phyloP scores from a whole-genome alignment of 2,329 filamentous ascomycete species.

The Didymella sp. region DNA sequence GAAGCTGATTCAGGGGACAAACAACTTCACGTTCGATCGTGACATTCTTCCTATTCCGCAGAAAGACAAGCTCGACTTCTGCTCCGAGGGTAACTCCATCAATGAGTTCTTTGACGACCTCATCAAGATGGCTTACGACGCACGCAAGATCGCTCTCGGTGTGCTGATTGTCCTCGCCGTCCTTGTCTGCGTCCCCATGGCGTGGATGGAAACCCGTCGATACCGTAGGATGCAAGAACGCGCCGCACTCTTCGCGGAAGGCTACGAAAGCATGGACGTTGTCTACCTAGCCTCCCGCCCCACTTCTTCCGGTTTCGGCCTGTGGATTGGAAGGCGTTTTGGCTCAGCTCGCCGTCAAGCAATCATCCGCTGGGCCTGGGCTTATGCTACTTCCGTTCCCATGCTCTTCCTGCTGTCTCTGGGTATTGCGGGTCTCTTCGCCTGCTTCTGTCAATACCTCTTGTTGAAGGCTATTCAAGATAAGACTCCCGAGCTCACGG shows the following conservation, averaged over 20 bases:
- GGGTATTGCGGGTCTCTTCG: conserved; percentile 80
- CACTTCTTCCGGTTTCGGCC: conserved; percentile 73
- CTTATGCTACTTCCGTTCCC: conserved; percentile 84
- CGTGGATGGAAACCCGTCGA: conserved; percentile 77
- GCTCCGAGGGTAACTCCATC: conserved; percentile 82
- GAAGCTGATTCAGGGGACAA: conserved; percentile 71
- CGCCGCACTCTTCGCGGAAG: conserved; percentile 69
- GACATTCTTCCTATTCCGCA: conserved; percentile 80
- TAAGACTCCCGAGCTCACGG: conserved; percentile 76
- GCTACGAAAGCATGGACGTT: conserved; percentile 83
- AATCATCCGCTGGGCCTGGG: conserved; percentile 80
- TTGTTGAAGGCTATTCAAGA: conserved; percentile 76
- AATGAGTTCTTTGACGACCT: conserved; percentile 82
- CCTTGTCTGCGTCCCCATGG: conserved; percentile 78
- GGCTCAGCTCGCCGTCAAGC: conserved; percentile 70
- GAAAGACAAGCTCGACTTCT: conserved; percentile 85
- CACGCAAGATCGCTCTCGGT: conserved; percentile 77
- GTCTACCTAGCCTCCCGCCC: conserved; percentile 87
- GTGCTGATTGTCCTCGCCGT: conserved; percentile 75
- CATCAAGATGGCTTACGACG: conserved; percentile 68
- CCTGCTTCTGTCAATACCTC: conserved; percentile 81
- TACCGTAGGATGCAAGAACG: conserved; percentile 77
- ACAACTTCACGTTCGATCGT: conserved; percentile 78
- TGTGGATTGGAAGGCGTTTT: conserved; percentile 72
- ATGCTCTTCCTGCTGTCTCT: conserved; percentile 88